These are phyloP conservation scores for Mycena kentingensis DNA, from an alignment of 768 basidiomycete species.

Conservation along the genomic window DNA sequence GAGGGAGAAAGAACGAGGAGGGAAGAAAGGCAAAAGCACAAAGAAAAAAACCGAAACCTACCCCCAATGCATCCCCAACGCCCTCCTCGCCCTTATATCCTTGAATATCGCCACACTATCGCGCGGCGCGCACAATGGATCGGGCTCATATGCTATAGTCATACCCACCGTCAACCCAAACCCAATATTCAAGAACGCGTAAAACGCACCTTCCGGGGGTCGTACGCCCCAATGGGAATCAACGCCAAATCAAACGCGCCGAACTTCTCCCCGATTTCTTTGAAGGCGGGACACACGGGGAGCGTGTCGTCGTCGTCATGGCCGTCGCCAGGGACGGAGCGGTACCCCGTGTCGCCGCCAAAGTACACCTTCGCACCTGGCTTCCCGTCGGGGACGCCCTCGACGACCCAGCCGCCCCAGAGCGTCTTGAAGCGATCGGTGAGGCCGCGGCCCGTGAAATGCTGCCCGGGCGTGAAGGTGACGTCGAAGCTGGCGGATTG, in stretches of 20 bases:
- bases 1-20: too few relatives aligned
- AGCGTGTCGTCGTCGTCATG: conserved; percentile 42
- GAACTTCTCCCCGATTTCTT: conserved; percentile 62
- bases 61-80: conserved; percentile 74
- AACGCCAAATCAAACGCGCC: conserved; percentile 68
- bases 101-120: conserved; percentile 68
- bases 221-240: conserved; percentile 59
- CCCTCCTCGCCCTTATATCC: conserved; percentile 59
- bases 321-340: conserved; percentile 46
- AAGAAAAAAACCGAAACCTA: too few relatives aligned
- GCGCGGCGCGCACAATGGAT: conserved; percentile 64
- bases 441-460: conserved; percentile 53
- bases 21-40: too few relatives aligned
- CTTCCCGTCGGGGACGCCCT: conserved; percentile 41
- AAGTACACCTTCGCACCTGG: conserved; percentile 50
- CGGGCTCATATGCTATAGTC: conserved; percentile 44
- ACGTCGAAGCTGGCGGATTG: conserved; percentile 41
- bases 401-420: conserved; percentile 69
- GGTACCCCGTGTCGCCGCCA: conserved; percentile 69
- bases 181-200: conserved; percentile 16
- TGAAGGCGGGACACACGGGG: conserved; percentile 70
- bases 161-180: conserved; percentile 7
- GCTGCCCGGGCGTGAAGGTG: conserved; percentile 68
- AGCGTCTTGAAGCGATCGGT: conserved; percentile 58
- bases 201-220: neutral